Evolutionary conservation across 2,329 filamentous ascomycete genomes (phyloP), one percentile per base, ranked within the genome.

Genomic region (Colletotrichum melonis): DNA sequence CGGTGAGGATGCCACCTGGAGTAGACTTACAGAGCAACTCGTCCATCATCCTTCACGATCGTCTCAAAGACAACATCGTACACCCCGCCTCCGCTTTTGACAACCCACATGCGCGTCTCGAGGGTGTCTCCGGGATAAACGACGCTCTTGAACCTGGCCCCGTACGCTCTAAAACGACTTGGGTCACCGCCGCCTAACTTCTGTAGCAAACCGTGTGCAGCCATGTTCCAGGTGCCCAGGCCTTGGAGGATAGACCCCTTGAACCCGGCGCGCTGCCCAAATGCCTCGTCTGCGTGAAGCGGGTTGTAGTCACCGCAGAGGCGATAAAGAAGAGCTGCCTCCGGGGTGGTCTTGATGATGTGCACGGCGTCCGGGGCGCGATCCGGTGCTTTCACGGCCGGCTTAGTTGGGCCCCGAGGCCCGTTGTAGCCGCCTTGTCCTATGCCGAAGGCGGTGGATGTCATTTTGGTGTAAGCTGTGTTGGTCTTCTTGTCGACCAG

Each of bases 221-320:
- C 83, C 67, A 85, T 84, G 74, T 87, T 87, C 84, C 85, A 87
- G 19, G 84, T 87, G 9, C 82, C 83, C 35, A 88, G 77, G 1
- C 86, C 85, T 67, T 87, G 86, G 60, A 87, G 76, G 67, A 87
- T 87, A 4, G 81, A 80, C 1, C 84, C 84, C 49, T 83, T 83
- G 75, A 87, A 87, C 16, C 86, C 86, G 9, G 84, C 83, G 6
- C 80, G 79, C 73, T 78, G 77, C 1, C 84, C 84, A 55, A 84
- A 84, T 19, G 78, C 81, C n/a, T 84, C 83, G 63, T 84, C 83
- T 1, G 81, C 85, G 75, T 86, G 85, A 58, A 86, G 78, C 7
- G 86, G 86, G 73, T 87, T 87, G 76, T 87, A 87, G 72, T 87
- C 86, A 0, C 86, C 86, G 74, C 84, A 86, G 11, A 88, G 77